Percentiles rank a stretch among this genome's conserved stretches.
Evolutionary conservation across 371 early-diverging fungal genomes (phyloP).

Genomic region (Lichtheimia corymbifera): DNA sequence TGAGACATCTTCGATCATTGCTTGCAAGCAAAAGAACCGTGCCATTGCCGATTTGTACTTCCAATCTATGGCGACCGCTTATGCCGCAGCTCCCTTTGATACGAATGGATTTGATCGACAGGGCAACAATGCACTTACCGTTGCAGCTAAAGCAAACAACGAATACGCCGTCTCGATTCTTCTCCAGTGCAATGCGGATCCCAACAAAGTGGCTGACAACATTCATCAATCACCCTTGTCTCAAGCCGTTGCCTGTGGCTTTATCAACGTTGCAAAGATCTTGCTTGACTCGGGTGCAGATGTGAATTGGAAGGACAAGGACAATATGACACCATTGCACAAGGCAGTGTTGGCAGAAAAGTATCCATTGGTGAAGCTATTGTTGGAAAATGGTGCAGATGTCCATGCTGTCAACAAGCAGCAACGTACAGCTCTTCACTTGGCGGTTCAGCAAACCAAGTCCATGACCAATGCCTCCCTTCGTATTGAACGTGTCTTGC

Average conservation of each 20-base stretch:
- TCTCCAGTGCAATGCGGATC: slow-evolving; percentile 32
- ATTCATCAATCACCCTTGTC: background rate
- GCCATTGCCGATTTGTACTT: slow-evolving; percentile 13
- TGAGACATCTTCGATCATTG: slow-evolving; percentile 29
- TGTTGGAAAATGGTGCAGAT: slow-evolving; percentile 45
- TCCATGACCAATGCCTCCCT: slow-evolving; percentile 54
- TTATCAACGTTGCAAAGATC: slow-evolving; percentile 6
- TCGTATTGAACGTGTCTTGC: slow-evolving; percentile 50
- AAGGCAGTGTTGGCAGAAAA: slow-evolving; percentile 44
- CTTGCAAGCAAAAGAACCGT: slow-evolving; percentile 14
- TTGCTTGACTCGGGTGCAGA: slow-evolving; percentile 22
- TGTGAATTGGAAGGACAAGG: slow-evolving; percentile 16
- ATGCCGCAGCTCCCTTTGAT: background rate
- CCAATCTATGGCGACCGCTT: background rate
- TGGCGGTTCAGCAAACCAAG: slow-evolving; percentile 52
- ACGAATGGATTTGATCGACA: slow-evolving; percentile 26
- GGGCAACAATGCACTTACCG: slow-evolving; percentile 26
- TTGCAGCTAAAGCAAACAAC: slow-evolving; percentile 32
- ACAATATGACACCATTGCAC: slow-evolving; percentile 37
- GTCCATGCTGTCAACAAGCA: slow-evolving; percentile 23
- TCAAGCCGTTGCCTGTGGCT: background rate
- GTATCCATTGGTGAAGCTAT: slow-evolving; percentile 33
- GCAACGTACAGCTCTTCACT: slow-evolving; percentile 54
- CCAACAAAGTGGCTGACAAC: slow-evolving; percentile 11
- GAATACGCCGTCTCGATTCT: slow-evolving; percentile 23